Percentiles rank a stretch among this genome's conserved stretches.
Evolutionary conservation across 2,329 filamentous ascomycete genomes (phyloP).

Genomic region (Cadophora luteo-olivacea): DNA sequence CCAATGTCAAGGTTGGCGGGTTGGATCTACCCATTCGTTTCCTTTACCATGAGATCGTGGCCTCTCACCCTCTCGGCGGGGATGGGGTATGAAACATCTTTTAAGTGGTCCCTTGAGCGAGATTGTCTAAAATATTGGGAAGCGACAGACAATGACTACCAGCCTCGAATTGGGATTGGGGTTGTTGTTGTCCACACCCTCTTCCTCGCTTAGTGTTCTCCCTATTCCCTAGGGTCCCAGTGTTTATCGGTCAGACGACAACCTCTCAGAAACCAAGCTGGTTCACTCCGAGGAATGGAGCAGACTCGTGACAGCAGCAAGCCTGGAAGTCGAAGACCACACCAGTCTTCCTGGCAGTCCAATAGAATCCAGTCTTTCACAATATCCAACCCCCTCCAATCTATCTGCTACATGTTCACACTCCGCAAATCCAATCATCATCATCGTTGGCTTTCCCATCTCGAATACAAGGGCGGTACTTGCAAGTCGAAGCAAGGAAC

Average conservation of each 20-base stretch:
- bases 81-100: background rate
- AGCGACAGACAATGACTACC: background rate
- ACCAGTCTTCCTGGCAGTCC: background rate
- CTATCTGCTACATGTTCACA: background rate
- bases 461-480: constrained; percentile 13
- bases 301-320: background rate
- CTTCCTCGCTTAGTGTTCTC: background rate
- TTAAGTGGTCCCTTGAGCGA: background rate
- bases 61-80: background rate
- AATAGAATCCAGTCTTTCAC: background rate
- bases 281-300: background rate
- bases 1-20: constrained; percentile 3
- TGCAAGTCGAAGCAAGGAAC: background rate
- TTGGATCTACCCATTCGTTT: background rate
- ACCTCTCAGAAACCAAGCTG: background rate
- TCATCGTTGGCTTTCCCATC: background rate
- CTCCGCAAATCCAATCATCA: background rate
- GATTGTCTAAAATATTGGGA: background rate
- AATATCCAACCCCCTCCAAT: background rate
- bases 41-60: background rate
- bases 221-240: background rate
- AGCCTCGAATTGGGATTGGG: background rate
- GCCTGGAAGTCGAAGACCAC: background rate
- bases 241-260: constrained; percentile 6
- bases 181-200: constrained; percentile 1